Evolutionary conservation across 2,329 filamentous ascomycete genomes (phyloP), one percentile per base, ranked within the genome.

Genomic region (Tolypocladium capitatum): DNA sequence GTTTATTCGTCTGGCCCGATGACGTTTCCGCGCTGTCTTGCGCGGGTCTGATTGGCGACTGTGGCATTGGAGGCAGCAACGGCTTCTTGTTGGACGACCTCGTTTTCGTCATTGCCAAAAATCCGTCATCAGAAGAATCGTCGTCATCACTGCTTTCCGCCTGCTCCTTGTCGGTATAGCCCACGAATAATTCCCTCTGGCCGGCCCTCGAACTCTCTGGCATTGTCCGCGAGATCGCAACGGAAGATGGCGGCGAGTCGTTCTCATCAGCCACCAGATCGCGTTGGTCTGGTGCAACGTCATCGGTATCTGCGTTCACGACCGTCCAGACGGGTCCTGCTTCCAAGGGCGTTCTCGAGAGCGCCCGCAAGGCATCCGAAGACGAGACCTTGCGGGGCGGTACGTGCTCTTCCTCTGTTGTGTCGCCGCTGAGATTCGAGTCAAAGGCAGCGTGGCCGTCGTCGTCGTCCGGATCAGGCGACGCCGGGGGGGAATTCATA

Each of bases 351-450:
- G 62, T 64, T 52, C 74, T 65, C 16, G 75, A 75, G 43, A 79
- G 59, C 4, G 71, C 71, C 48, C 74, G 68, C 35, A 79, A 59
- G 5, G 70, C 70, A 52, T 79, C 74, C 1, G 75, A 75, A 11
- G 75, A 77, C 4, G 74, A 76, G 28, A 77, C 70, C 57, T 76
- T 75, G 53, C 71, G 74, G 2, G 74, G 73, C 27, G 68, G 65
- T 36, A 65, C 60, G n/a, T 66, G 66, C 24, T 67, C 66, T 31
- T 68, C 66, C 27, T 66, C 66, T 31, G 67, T 65, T 16, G 69
- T 62, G 42, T 67, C 63, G 28, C 62, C 63, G 31, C 60, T 60
- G 9, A 70, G 51, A 46, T 68, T 58, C 9, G 62, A 63, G 43
- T 56, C 52, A 40, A 59, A 59, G 35, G 51, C 53, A 41, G 56